Evolutionary conservation across 1,139 yeast genomes (phyloP), one percentile per base, ranked within the genome.

Genomic region (Debaryomyces fabryi): DNA sequence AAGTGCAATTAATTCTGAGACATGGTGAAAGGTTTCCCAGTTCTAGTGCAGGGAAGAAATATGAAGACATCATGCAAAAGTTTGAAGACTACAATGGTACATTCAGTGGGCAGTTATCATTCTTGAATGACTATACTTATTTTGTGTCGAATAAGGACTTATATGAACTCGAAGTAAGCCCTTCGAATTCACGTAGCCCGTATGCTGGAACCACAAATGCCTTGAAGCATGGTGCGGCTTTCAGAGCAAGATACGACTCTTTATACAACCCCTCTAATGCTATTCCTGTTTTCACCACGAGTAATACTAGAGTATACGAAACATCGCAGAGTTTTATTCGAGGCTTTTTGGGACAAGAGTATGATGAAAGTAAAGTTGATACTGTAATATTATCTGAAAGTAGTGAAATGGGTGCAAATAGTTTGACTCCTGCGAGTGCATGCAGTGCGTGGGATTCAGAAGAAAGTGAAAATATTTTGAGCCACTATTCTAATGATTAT

Each of bases 21-120:
- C 93, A 87, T 57, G 93, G 92, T n/a, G 91, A 85, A 59, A 71
- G 93, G 57, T 86, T 74, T 61, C 90, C 89, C 16, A 65, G 73
- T 3, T 58, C 58, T 15, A 55, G 60, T 27, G 59, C 61, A 16
- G 78, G 75, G 21, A 50, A 50, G 32, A 39, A 39, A 9, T 54
- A 50, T 33, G 57, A 64, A 41, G 55, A 56, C 8, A 49, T 67
- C 35, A 47, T 57, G 48, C 41, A 54, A 9, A 65, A 63, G 48
- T 56, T 68, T 44, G 42, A 58, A 44, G 45, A 53, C 13, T 63
- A 62, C 52, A 61, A 64, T 32, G 56, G 59, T 1, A 64, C 68
- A 2, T 63, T 67, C 50, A 60, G 59, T 44, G 76, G 76, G 0
- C 63, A 62, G 9, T 58, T 72, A 41, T 54, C 60, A 2, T 70